Conservation (phyloP, 805 yeast species). For the Sungouiella blattae region DNA sequence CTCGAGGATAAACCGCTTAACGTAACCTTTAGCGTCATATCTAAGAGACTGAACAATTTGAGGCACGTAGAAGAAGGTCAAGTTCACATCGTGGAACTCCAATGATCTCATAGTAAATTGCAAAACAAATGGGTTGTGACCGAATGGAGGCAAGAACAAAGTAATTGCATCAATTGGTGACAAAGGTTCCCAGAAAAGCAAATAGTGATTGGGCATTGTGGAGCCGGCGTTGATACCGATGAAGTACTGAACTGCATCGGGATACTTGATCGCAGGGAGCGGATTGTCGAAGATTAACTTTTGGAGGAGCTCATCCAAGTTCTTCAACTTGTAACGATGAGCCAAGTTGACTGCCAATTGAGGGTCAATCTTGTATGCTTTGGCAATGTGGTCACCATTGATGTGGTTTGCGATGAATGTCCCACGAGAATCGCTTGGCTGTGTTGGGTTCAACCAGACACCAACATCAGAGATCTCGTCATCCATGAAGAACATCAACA, state of each 20-base stretch:
- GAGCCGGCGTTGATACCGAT: constrained; percentile 37
- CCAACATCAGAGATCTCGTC: constrained; percentile 71
- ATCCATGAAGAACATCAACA: constrained; percentile 62
- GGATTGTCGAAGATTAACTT: constrained; percentile 55
- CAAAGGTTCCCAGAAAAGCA: constrained; percentile 69
- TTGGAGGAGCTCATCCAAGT: constrained; percentile 38
- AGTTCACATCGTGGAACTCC: constrained; percentile 80
- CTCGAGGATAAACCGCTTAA: constrained; percentile 83
- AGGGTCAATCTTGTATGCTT: constrained; percentile 68
- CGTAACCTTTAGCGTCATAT: constrained; percentile 79
- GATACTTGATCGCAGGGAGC: constrained; percentile 48
- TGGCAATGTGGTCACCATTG: constrained; percentile 41
- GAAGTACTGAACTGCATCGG: constrained; percentile 59
- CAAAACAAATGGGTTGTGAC: constrained; percentile 59
- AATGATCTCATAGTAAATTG: constrained; percentile 90
- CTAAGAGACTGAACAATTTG: constrained; percentile 93
- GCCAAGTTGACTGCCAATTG: constrained; percentile 68
- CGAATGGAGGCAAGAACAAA: constrained; percentile 72
- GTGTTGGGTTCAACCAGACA: constrained; percentile 73
- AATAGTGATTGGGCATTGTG: constrained; percentile 36
- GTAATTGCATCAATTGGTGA: constrained; percentile 84
- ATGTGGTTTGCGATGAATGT: constrained; percentile 29
- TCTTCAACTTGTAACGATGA: constrained; percentile 49
- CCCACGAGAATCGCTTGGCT: constrained; percentile 40
- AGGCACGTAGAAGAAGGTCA: constrained; percentile 95